Evolutionary conservation across 768 basidiomycete genomes (phyloP), one percentile per base, ranked within the genome.

Genomic region (Clitopilus passeckerianus): DNA sequence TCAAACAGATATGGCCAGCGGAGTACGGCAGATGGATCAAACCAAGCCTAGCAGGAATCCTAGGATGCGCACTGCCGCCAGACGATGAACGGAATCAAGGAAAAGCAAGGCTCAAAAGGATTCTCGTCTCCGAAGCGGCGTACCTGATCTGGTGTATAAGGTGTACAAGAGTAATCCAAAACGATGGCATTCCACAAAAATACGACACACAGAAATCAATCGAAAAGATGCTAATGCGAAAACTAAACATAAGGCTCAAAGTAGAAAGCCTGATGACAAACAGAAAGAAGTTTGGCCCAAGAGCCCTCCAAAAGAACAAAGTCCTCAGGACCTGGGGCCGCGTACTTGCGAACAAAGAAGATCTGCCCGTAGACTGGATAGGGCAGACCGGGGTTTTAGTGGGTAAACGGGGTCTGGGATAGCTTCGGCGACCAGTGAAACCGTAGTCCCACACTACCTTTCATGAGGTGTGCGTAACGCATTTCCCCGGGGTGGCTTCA

Each of bases 1-100:
- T 34, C 1, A 55, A 55, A 53, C 27, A 59, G 7, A 16, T 68
- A 41, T 16, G 18, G 23, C 58, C 33, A 37, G 27, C 41, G 12
- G 54, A 58, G 10, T 41, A 41, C 37, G 37, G 37, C n/a, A 3
- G 5, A n/a, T 41, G 10, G 37, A 14, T 2, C 2, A 41, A 41
- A n/a, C 37, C 37, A 41, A n/a, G 14, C 12, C 10, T 41, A 12
- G 37, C 14, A 41, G 37, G 10, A n/a, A 41, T 41, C 37, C n/a
- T 41, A 5, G 37, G 37, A 41, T 41, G 14, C 37, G 37, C 14
- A 41, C 37, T 41, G 27, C 27, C 7, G 4, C 27, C 7, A 30
- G 27, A 30, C 3, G 10, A 41, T n/a, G 37, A 41, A 15, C 5
- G 10, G 10, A 41, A n/a, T n/a, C 12, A n/a, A 41, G 10, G 37